phyloP scores from a whole-genome alignment of 371 early-diverging fungal genomes.

The Lichtheimia hyalospora region DNA sequence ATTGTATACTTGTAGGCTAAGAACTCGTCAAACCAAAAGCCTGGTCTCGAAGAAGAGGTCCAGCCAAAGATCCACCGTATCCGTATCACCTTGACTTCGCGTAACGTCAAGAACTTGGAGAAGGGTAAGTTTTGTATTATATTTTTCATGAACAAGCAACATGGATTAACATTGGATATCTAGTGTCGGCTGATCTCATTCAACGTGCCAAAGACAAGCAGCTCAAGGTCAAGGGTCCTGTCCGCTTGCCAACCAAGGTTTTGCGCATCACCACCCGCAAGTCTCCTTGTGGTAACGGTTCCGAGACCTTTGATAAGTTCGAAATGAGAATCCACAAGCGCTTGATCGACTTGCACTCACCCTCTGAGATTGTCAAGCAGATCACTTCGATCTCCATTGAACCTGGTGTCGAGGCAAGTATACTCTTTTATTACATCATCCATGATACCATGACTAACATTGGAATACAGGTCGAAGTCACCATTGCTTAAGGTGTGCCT shows the following conservation, averaged over 20 bases:
- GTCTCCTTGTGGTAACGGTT: conserved; percentile 99
- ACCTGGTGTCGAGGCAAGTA: conserved; percentile 92
- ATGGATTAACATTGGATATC: background rate
- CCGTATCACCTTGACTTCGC: conserved; percentile 97
- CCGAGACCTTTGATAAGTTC: conserved; percentile 98
- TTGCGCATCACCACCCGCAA: conserved; percentile 98
- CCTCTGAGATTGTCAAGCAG: conserved; percentile 99
- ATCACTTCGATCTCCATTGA: conserved; percentile 99
- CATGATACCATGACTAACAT: background rate
- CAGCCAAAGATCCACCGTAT: conserved; percentile 85
- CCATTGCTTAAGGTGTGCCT: conserved; percentile 75
- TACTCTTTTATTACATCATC: background rate
- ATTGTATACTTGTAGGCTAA: conserved; percentile 28
- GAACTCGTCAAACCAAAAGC: conserved; percentile 47
- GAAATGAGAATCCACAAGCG: conserved; percentile 99
- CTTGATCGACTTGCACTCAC: conserved; percentile 97
- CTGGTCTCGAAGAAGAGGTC: conserved; percentile 59
- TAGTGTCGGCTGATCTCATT: conserved; percentile 93
- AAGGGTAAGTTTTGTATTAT: conserved; percentile 68
- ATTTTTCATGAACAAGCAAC: conserved; percentile 29
- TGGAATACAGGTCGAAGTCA: conserved; percentile 76
- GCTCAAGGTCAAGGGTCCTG: conserved; percentile 97
- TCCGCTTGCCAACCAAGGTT: conserved; percentile 98
- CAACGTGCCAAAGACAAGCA: conserved; percentile 98
- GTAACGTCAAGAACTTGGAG: conserved; percentile 97